Evolutionary conservation across 192 early-diverging fungal genomes (phyloP), one percentile per base, ranked within the genome.

Genomic region (Linnemannia elongata): DNA sequence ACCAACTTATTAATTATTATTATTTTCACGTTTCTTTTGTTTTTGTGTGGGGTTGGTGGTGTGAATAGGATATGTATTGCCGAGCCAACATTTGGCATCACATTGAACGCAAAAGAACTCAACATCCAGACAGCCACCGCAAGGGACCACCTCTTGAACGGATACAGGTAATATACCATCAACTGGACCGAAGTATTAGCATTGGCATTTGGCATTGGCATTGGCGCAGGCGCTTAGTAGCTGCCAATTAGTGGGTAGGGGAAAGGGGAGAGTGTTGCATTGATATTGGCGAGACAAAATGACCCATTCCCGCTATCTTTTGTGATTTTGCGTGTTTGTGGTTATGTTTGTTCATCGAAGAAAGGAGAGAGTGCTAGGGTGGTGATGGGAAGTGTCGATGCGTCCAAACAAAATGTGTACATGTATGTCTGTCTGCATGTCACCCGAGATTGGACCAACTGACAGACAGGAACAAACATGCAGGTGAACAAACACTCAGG

Each of bases 71-170:
- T 93, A 49, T 90, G 90, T 69, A 85, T 93, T 47, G 87, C 89
- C 75, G 89, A 92, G 78, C 80, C 88, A 41, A 94, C 93, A 30
- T 84, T 78, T 74, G 83, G 88, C 35, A 90, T 94, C 30, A 91
- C 91, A 13, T 75, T 94, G 69, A 89, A 94, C 71, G 86, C 93
- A 6, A 90, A 91, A 75, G 92, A 94, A 75, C 90, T 94, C 38
- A 91, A 94, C 75, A 91, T 94, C 76, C 79, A 89, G 49, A 78
- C 89, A 38, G 89, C 89, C 17, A 78, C 54, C 22, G 78, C 76
- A 35, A 77, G 85, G 44, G 85, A 87, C 49, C 85, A 87, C 57
- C 78, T 86, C 52, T 71, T 86, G 45, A 87, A 74, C 9, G 84
- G 84, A 60, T 77, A 81, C 72, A 87, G 79, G 84, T 88, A 88